Conservation (phyloP, 371 early-diverging fungal genomes). For the Circinella umbellata region DNA sequence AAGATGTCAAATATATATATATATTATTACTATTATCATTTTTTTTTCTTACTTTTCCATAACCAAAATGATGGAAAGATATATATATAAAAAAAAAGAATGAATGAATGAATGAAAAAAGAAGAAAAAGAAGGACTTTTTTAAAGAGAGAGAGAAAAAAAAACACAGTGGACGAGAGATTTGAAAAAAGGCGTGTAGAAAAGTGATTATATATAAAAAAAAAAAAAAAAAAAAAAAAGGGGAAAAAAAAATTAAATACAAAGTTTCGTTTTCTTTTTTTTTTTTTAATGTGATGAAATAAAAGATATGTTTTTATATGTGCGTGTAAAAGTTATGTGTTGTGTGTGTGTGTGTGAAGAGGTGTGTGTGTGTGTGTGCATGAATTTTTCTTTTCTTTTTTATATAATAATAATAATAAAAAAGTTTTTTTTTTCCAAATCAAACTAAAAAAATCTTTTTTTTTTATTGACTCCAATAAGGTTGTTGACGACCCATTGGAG, state of each 20-base stretch:
- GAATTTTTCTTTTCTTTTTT: too few species aligned
- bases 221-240: not conserved
- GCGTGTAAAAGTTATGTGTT: too few species aligned
- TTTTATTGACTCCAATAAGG: slow-evolving; percentile 36
- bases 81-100: too few species aligned
- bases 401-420: too few species aligned
- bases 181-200: not conserved
- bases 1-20: not conserved
- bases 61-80: too few species aligned
- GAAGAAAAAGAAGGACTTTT: too few species aligned
- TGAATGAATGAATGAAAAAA: too few species aligned
- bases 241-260: slow-evolving; percentile 1
- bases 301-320: too few species aligned
- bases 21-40: not conserved
- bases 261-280: not conserved
- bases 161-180: not conserved
- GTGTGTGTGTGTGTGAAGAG: too few species aligned
- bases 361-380: too few species aligned
- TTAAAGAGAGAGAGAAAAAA: not conserved
- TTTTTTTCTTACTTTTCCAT: too few species aligned
- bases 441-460: too few species aligned
- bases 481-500: slow-evolving; percentile 28
- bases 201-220: not conserved
- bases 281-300: not conserved
- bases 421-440: slow-evolving; percentile 12